phyloP scores from a whole-genome alignment of 2,329 filamentous ascomycete species.

The Capronia epimyces region DNA sequence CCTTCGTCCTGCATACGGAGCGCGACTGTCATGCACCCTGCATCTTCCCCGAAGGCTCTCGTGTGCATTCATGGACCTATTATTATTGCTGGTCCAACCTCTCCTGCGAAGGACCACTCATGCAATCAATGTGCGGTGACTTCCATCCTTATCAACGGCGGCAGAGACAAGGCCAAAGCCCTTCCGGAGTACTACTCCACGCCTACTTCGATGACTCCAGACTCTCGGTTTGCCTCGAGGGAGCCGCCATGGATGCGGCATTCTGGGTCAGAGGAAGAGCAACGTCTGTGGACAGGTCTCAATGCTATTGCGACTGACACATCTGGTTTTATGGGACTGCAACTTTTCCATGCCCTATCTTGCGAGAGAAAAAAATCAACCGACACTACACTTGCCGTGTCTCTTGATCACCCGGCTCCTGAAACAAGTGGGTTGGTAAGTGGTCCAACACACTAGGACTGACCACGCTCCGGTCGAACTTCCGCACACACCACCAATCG shows the following conservation, averaged over 20 bases:
- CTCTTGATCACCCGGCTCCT: not conserved
- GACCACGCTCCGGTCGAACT: not conserved
- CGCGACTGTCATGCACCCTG: not conserved
- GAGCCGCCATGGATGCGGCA: not conserved
- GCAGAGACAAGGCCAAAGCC: not conserved
- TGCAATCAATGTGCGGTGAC: not conserved
- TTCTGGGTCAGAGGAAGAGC: not conserved
- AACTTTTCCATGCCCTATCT: not conserved
- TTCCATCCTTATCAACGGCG: not conserved
- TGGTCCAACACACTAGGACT: not conserved
- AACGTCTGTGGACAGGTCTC: not conserved
- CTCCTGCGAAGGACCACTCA: not conserved
- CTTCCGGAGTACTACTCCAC: not conserved
- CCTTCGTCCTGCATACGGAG: not conserved
- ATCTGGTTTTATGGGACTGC: not conserved
- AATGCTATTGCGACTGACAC: not conserved
- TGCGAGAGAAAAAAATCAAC: not conserved
- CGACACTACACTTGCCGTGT: not conserved
- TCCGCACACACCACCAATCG: not conserved
- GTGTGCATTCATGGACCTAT: not conserved
- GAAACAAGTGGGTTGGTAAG: slow-evolving; percentile 1
- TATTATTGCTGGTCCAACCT: not conserved
- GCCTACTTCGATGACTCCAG: not conserved
- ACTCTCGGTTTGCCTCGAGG: not conserved
- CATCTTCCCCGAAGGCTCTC: not conserved